A percentile compares a stretch with the other conserved stretches of the same genome.
These are phyloP conservation scores for Ogataea nonfermentans DNA, from an alignment of 805 yeast species.

Conservation along the genomic window DNA sequence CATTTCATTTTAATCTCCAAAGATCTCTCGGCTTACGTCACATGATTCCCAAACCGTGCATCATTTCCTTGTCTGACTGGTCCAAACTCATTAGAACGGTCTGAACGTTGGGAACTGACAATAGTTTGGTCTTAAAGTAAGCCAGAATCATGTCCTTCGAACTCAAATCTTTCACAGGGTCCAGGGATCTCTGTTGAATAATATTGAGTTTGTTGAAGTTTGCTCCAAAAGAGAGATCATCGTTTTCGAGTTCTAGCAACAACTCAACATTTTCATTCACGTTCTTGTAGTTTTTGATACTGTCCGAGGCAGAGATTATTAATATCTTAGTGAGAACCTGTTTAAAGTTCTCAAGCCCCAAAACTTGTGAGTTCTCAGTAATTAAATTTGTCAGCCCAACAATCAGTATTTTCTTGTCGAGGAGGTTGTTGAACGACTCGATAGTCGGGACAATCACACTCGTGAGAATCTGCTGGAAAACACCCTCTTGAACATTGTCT, in stretches of 20 bases:
- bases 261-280: slow-evolving; percentile 42
- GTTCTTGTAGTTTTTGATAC: slow-evolving; percentile 34
- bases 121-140: slow-evolving; percentile 30
- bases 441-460: slow-evolving; percentile 52
- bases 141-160: slow-evolving; percentile 34
- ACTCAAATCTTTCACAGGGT: slow-evolving; percentile 60
- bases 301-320: slow-evolving; percentile 34
- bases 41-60: slow-evolving; percentile 13
- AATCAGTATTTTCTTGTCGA: slow-evolving; percentile 46
- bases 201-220: slow-evolving; percentile 72
- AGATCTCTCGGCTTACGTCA: neutral
- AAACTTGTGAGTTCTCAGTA: slow-evolving; percentile 37
- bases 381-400: slow-evolving; percentile 49
- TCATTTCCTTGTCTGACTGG: slow-evolving; percentile 18
- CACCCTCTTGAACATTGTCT: slow-evolving; percentile 68
- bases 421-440: slow-evolving; percentile 39
- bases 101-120: slow-evolving; percentile 17
- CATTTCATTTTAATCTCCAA: neutral
- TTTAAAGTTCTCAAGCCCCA: slow-evolving; percentile 41
- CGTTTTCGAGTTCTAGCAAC: slow-evolving; percentile 59
- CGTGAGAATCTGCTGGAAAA: slow-evolving; percentile 49
- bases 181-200: slow-evolving; percentile 58
- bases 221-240: slow-evolving; percentile 75
- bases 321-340: slow-evolving; percentile 45
- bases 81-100: slow-evolving; percentile 17